Base-by-base conservation (phyloP, 2,329 filamentous ascomycete species). In the Calonectria hawksworthii region DNA sequence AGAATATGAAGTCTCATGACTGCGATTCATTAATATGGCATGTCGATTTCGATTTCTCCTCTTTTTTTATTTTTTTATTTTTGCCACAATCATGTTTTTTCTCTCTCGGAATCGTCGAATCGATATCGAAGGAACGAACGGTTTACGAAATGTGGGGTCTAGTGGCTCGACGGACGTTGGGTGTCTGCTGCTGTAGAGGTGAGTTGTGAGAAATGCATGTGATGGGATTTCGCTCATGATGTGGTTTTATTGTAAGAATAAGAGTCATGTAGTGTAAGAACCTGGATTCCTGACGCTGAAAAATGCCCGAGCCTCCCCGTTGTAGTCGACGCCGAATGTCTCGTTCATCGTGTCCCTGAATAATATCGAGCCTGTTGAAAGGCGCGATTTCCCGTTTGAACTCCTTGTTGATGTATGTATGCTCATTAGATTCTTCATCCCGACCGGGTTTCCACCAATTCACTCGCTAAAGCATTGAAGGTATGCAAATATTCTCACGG, bases 361-460 rank as follows among this genome's bases (percentile, higher is more conserved):
- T 78, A 74, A 74, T 79, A 77, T 73, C 75, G 69, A 75, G 74
- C 79, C 80, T 81, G 80, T 81, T 81, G 80, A 81, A 78, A 81
- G 80, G 74, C 76, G 71, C 74, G 61, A 61, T 78, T 75, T 75
- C 79, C 74, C 75, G 67, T 70, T 74, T 70, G 71, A 77, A 76
- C 69, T 68, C 74, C 72, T 73, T 70, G 75, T 74, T 65, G 64
- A 70, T 75, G 69, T 70, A 74, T 69, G 71, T 59, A 73, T 63
- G 56, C 73, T 73, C 67, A 75, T 67, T 71, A 47, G 73, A 76
- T 52, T 65, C 56, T 59, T 59, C 23, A 41, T 54, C n/a, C 30
- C 44, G 44, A 38, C 61, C 66, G 26, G 50, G 47, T 66, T 34
- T 28, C 41, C 63, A 38, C 61, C 63, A 44, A 34, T 50, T 61